Evolutionary conservation across 2,329 filamentous ascomycete genomes (phyloP), one percentile per base, ranked within the genome.

Genomic region (Ophiostoma quercus): DNA sequence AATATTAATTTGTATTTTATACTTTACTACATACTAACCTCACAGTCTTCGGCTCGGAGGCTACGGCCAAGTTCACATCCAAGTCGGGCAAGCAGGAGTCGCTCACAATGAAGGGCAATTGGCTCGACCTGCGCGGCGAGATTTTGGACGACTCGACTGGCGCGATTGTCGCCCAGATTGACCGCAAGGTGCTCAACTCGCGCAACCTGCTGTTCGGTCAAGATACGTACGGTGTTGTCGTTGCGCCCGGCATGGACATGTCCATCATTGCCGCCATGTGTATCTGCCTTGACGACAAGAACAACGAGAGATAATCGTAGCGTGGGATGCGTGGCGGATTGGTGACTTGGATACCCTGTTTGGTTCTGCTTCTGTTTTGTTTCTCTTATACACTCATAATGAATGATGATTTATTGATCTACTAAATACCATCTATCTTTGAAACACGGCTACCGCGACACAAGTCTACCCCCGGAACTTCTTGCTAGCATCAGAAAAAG

Each of bases 281-380:
- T 75, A 87, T 92, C 68, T 87, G 85, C 71, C 79, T 91, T 71
- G 89, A 91, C 73, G 88, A 91, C 82, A 84, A 84, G 79, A 85
- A 88, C 70, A 85, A 87, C 66, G 82, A 85, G 29, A 29, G 16
- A 16, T 39, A 9, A 22, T 9, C 11, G 8, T 8, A 65, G 9
- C 34, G n/a, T 1, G 9, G n/a, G 51, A 25, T 3, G 51, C 19
- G 43, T 19, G 43, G 43, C 7, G 39, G 43, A 47, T 19, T 19
- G 43, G 43, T n/a, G 43, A 47, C 43, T 47, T 19, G 43, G 6
- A 37, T 63, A 63, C 51, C 51, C 51, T 22, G 9, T 57, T 57
- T 57, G 9, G 2, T 57, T 22, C 8, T 57, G 3, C 12, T 11
- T 57, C 2, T 22, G 25, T 57, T 57, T 57, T 29, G n/a, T 57